These are phyloP conservation scores for Fusarium sp. DNA, from an alignment of 2,329 filamentous ascomycete species.

Conservation along the genomic window DNA sequence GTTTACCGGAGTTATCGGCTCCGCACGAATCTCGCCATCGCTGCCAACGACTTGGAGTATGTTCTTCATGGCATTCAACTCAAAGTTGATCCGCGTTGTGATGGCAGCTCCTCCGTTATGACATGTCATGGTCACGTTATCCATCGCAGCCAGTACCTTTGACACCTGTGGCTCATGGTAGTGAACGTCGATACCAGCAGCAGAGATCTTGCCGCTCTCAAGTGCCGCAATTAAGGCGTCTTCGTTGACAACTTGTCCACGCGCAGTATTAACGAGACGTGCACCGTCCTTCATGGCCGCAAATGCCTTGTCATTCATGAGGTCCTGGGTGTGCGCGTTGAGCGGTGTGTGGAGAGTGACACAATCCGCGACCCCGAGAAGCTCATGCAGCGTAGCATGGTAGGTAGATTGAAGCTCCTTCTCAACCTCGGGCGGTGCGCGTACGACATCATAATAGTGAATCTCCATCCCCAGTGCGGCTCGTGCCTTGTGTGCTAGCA, in stretches of 20 bases:
- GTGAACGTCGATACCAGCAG: constrained; percentile 67
- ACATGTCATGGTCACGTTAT: constrained; percentile 53
- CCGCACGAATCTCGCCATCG: constrained; percentile 23
- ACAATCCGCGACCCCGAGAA: constrained; percentile 50
- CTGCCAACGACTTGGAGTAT: constrained; percentile 40
- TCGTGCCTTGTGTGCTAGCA: constrained; percentile 59
- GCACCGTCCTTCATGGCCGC: constrained; percentile 60
- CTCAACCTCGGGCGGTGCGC: constrained; percentile 46
- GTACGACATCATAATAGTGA: constrained; percentile 61
- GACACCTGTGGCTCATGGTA: constrained; percentile 63
- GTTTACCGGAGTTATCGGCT: constrained; percentile 33
- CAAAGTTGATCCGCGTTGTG: constrained; percentile 55
- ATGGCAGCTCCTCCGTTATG: constrained; percentile 54
- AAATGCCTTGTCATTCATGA: constrained; percentile 27
- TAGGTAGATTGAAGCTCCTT: constrained; percentile 45
- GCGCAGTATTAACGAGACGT: constrained; percentile 64
- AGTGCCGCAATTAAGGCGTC: constrained; percentile 60
- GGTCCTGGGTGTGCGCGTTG: constrained; percentile 28
- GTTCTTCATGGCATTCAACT: constrained; percentile 43
- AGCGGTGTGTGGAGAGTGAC: constrained; percentile 50
- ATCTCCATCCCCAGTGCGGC: constrained; percentile 65
- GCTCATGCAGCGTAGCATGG: constrained; percentile 41
- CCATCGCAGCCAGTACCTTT: constrained; percentile 51
- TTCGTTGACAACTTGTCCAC: constrained; percentile 65
- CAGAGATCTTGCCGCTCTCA: constrained; percentile 57